Evolutionary conservation across 2,329 filamentous ascomycete species (phyloP).

Genomic region (Epichloe typhina): DNA sequence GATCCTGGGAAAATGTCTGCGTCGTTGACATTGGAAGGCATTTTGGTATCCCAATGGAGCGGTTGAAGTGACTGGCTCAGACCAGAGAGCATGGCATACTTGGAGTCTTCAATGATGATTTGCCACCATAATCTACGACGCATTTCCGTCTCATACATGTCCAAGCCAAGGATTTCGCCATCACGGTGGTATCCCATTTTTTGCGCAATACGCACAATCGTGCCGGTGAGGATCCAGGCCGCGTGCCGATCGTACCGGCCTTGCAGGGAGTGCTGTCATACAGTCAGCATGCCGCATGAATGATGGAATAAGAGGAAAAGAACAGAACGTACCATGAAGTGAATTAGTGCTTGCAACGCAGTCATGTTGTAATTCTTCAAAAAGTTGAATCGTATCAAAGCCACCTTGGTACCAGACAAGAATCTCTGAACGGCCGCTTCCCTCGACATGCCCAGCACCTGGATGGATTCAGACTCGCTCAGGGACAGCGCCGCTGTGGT

Average conservation of each 20-base stretch:
- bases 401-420: conserved; percentile 35
- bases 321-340: conserved; percentile 37
- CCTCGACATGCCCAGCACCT: conserved; percentile 35
- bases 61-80: conserved; percentile 39
- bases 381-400: conserved; percentile 41
- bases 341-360: conserved; percentile 43
- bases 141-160: conserved; percentile 54
- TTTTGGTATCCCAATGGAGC: conserved; percentile 41
- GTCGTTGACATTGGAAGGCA: conserved; percentile 46
- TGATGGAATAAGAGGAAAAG: neutral
- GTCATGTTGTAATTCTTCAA: conserved; percentile 44
- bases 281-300: neutral
- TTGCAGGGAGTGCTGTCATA: conserved; percentile 38
- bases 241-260: conserved; percentile 46
- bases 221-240: conserved; percentile 46
- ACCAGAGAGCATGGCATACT: conserved; percentile 44
- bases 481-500: conserved; percentile 45
- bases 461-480: conserved; percentile 38
- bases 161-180: conserved; percentile 39
- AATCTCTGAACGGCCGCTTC: conserved; percentile 38
- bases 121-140: conserved; percentile 56
- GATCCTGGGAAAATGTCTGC: conserved; percentile 42
- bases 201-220: conserved; percentile 50
- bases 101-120: conserved; percentile 43
- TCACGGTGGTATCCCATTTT: conserved; percentile 54